Base-by-base conservation (phyloP, 805 yeast genomes). In the Candida krabiensis region DNA sequence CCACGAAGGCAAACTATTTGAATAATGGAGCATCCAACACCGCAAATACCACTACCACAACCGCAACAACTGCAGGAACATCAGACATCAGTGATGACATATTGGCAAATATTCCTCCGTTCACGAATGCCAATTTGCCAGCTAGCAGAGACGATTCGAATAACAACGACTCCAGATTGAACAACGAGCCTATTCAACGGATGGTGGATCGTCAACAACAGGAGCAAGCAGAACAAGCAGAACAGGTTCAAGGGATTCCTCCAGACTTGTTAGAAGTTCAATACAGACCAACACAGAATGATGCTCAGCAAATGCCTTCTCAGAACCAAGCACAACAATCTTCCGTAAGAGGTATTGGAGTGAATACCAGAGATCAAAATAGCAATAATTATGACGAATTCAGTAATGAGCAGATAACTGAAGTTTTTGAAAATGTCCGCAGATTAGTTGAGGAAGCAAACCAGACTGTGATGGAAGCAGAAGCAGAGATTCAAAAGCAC, bases 381-480 rank as follows among this genome's bases (percentile, higher is more conserved):
- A 21, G 17, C 23, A 43, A 30, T 16, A 19, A 44, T 3, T 43
- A 45, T 27, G 49, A 39, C 19, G 47, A 41, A 8, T 33, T 47
- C 31, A 43, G 43, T 24, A 50, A 53, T 18, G 49, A 41, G 11
- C 52, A 50, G 19, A 50, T 56, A 4, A 45, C 45, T 24, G 49
- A 51, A 30, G 55, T 58, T 14, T 53, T 58, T 25, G 40, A 53
- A 15, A 53, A 55, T 35, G 58, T 58, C 15, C 45, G 60, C 21
- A 47, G 50, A 11, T 33, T 54, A 11, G 55, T 58, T 9, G 54
- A 49, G 19, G 50, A 52, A 12, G 53, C 63, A 1, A 44, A 57
- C 32, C 53, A 52, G 28, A 47, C 58, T 2, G 53, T 60, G 7
- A 35, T 53, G 37, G 56, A 60, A 27, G 51, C 63, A 1, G 50